Base-by-base conservation (phyloP, 2,329 filamentous ascomycete genomes). In the Pestalotiopsis fici region DNA sequence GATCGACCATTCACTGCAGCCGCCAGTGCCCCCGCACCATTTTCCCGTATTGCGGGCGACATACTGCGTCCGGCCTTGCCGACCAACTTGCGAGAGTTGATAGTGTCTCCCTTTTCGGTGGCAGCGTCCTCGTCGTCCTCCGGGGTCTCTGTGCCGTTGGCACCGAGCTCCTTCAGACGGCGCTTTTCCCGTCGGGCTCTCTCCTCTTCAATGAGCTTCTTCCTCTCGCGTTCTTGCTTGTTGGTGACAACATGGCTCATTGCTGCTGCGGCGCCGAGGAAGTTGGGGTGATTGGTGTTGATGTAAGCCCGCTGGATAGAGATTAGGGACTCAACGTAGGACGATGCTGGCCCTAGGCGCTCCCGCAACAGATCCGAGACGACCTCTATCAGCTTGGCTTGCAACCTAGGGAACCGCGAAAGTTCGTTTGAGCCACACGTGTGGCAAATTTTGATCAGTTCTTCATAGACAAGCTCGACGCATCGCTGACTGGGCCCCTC, bases 251-350 rank as follows among this genome's bases (percentile, higher is more conserved):
- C 95, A 60, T 96, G 94, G 72, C 94, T 95, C 96, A 99, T 99
- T 70, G 96, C 96, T 43, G 95, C 95, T 25, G 96, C 95, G 18
- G 96, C 96, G 57, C 96, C 96, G 18, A 98, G 88, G 83, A 99
- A 99, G 81, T 99, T 99, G 61, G 96, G 96, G 78, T 99, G 96
- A 77, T 99, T 99, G 55, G 96, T 99, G 83, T 99, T 99, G 83
- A 99, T 98, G 81, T 99, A 99, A 23, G 96, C 96, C 72, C 96
- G 89, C 81, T 99, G 96, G 69, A 99, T 99, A 28, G 96, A 92
- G 72, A 99, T 99, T 69, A 99, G 86, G 54, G 95, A 98, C 80
- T 98, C 96, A 56, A 99, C 96, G 73, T 99, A 99, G 64, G 83
- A 87, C 2, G 95, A 97, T 66, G 93, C 90, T 12, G 96, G 96